Evolutionary conservation across 2,329 filamentous ascomycete species (phyloP).

Genomic region (Cyphellophora attinorum): DNA sequence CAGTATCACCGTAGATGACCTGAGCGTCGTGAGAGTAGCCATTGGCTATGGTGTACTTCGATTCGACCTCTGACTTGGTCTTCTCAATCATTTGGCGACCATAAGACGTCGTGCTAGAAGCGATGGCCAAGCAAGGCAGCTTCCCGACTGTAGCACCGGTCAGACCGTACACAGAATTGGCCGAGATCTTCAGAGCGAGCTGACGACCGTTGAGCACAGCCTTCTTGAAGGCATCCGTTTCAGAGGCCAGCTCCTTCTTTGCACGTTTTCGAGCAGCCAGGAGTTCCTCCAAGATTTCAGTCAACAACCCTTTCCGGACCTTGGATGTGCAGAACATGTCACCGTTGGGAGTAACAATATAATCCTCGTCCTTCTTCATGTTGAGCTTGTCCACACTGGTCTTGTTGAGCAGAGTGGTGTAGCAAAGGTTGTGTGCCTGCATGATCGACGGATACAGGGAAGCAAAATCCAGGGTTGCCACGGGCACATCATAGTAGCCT

Average conservation of each 20-base stretch:
- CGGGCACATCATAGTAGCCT: constrained; percentile 88
- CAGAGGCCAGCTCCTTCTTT: constrained; percentile 76
- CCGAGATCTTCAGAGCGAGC: constrained; percentile 88
- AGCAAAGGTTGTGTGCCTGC: constrained; percentile 96
- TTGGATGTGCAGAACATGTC: constrained; percentile 86
- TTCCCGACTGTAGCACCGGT: constrained; percentile 96
- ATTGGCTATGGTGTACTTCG: constrained; percentile 81
- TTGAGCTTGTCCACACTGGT: constrained; percentile 63
- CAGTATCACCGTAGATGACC: constrained; percentile 97
- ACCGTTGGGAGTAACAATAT: constrained; percentile 89
- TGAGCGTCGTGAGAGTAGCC: constrained; percentile 91
- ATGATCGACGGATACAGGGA: constrained; percentile 98
- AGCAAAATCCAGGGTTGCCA: constrained; percentile 96
- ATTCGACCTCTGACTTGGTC: constrained; percentile 92
- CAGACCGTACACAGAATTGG: constrained; percentile 95
- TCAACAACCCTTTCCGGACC: constrained; percentile 80
- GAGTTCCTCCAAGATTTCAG: constrained; percentile 92
- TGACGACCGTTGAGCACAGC: constrained; percentile 96
- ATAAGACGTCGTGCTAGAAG: constrained; percentile 93
- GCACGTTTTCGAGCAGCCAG: constrained; percentile 87
- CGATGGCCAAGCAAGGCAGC: constrained; percentile 86
- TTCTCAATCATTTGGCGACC: constrained; percentile 98
- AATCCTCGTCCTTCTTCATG: constrained; percentile 82
- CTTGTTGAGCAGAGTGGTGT: constrained; percentile 84
- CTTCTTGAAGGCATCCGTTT: constrained; percentile 95